These are phyloP conservation scores for Neospora caninum DNA, from an alignment of 169 alveolate genomes.

Conservation along the genomic window DNA sequence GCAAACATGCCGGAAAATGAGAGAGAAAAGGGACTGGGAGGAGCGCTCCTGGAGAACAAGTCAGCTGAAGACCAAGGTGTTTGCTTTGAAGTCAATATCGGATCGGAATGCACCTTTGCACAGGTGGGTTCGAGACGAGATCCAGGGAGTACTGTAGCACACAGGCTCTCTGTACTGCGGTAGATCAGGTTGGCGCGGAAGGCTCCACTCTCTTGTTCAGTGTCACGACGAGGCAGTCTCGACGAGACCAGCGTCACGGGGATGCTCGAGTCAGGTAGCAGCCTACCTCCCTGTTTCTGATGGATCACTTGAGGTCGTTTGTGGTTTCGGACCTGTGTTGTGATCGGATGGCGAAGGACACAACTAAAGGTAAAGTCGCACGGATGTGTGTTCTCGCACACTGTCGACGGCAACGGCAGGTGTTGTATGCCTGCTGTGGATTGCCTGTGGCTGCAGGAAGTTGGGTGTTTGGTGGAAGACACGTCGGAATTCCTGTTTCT, in stretches of 20 bases:
- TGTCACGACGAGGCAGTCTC: background rate
- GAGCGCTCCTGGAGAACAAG: background rate
- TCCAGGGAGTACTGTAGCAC: background rate
- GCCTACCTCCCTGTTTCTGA: background rate
- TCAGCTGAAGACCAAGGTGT: slow-evolving; percentile 10
- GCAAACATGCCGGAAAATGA: background rate
- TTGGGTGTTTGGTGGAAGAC: slow-evolving; percentile 58
- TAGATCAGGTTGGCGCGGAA: background rate
- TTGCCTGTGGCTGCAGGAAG: slow-evolving; percentile 46
- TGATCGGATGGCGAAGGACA: no score
- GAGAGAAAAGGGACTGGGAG: background rate
- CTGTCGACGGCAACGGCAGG: no score
- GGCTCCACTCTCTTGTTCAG: background rate
- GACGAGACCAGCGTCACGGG: no score
- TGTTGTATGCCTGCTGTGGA: no score
- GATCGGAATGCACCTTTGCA: slow-evolving; percentile 63
- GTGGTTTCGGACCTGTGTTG: no score
- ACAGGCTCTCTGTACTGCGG: background rate
- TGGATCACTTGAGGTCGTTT: background rate
- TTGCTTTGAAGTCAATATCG: slow-evolving; percentile 59
- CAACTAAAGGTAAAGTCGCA: no score
- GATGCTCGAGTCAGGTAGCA: no score
- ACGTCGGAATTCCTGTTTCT: slow-evolving; percentile 56
- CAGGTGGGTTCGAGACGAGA: slow-evolving; percentile 30
- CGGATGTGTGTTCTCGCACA: no score